These are phyloP conservation scores for Firmiana major DNA, from an alignment of 345 rosid genomes.

Conservation along the genomic window DNA sequence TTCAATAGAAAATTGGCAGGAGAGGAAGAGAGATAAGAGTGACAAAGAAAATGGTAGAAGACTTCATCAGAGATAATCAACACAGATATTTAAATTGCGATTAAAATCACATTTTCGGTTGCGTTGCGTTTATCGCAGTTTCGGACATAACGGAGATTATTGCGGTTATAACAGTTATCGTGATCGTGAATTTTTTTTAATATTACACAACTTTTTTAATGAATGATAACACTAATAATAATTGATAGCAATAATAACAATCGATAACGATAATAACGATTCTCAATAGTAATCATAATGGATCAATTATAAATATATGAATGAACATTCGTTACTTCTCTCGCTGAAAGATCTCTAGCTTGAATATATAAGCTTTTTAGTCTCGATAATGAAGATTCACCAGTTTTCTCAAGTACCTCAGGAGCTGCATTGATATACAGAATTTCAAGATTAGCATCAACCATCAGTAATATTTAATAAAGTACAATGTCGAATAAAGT, in stretches of 20 bases:
- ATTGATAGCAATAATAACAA: no score
- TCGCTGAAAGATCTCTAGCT: slow-evolving; percentile 86
- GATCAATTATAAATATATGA: no score
- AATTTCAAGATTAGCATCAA: slow-evolving; percentile 13
- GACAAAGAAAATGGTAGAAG: neutral
- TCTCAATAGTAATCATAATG: no score
- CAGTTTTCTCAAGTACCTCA: slow-evolving; percentile 88
- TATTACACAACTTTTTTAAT: no score
- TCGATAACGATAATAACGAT: no score
- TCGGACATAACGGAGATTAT: no score
- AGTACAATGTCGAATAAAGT: neutral
- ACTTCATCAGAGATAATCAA: neutral
- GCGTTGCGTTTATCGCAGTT: no score
- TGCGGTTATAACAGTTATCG: no score
- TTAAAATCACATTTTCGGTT: no score
- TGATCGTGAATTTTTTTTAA: no score
- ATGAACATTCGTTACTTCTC: slow-evolving; percentile 59
- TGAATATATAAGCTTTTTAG: slow-evolving; percentile 55
- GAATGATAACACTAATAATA: no score
- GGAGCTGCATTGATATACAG: slow-evolving; percentile 57
- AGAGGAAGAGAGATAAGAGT: neutral
- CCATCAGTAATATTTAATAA: neutral
- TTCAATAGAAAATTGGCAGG: neutral
- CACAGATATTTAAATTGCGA: no score
- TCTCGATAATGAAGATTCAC: slow-evolving; percentile 64